Percentiles rank a stretch among this genome's conserved stretches.
Evolutionary conservation across 345 rosid genomes (phyloP).

Genomic region (Populus nigra): DNA sequence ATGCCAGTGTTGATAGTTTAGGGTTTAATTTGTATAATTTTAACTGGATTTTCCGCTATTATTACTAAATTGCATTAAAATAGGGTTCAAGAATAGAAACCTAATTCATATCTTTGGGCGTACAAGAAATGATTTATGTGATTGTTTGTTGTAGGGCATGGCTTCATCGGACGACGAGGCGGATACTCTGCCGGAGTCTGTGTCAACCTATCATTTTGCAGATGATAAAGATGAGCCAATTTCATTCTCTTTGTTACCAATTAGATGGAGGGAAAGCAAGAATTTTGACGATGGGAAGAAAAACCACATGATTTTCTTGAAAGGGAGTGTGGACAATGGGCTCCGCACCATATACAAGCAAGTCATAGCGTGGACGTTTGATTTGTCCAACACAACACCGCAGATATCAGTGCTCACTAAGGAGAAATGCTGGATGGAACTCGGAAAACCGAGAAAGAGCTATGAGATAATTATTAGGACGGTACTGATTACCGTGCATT

Average conservation of each 20-base stretch:
- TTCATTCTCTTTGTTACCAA: constrained; percentile 62
- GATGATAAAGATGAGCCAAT: constrained; percentile 51
- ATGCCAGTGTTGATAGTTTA: too few relatives aligned
- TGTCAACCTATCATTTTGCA: constrained; percentile 56
- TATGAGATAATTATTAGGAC: constrained; percentile 52
- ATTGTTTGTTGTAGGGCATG: constrained; percentile 23
- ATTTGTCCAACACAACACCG: constrained; percentile 44
- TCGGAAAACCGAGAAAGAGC: constrained; percentile 78
- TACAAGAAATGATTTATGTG: too few relatives aligned
- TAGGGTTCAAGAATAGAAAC: too few relatives aligned
- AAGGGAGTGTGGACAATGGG: constrained; percentile 60
- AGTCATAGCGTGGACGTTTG: constrained; percentile 75
- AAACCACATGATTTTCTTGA: constrained; percentile 40
- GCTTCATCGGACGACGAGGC: constrained; percentile 72
- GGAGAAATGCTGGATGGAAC: constrained; percentile 59
- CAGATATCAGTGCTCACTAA: constrained; percentile 64
- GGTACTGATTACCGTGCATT: constrained; percentile 48
- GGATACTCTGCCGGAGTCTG: constrained; percentile 44
- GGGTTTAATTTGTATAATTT: too few relatives aligned
- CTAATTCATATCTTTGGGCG: too few relatives aligned
- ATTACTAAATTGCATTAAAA: too few relatives aligned
- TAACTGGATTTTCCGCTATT: too few relatives aligned
- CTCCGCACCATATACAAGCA: constrained; percentile 50
- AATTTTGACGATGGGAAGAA: constrained; percentile 13
- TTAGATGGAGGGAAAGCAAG: constrained; percentile 48